Evolutionary conservation across 192 early-diverging fungal species (phyloP), one percentile per base, ranked within the genome.

Genomic region (Entomortierella parvispora): DNA sequence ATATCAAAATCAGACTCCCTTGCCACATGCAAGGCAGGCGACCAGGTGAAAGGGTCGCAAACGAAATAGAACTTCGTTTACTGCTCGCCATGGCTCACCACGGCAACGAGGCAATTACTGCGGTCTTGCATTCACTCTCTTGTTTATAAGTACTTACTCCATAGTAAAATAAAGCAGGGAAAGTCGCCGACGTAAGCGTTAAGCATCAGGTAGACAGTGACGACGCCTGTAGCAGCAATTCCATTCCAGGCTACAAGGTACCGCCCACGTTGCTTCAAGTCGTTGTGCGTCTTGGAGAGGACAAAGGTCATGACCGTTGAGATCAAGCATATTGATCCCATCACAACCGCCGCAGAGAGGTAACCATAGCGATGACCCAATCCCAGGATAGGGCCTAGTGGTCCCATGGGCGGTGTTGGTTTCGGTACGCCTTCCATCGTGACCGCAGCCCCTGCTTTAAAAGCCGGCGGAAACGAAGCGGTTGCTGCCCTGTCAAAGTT

Each of bases 181-280:
- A 76, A 76, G 40, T 76, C 59, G 40, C 72, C 72, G n/a, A 62
- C 72, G 48, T 62, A 76, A 4, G 72, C 45, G 25, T 76, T 76
- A 17, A 76, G 54, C 72, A 76, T 63, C 51, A 68, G 58, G 22
- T 76, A 76, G 45, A 76, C 46, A 57, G 60, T 58, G 51, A 76
- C 65, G 54, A 68, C 37, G 3, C 49, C 65, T n/a, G 65, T 68
- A 37, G 72, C 72, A 5, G 72, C 66, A 45, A 76, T 26, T 8
- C 72, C 72, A 46, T 76, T 76, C 72, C 72, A 76, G 31, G 67
- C 61, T 25, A 76, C 60, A 15, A 76, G 72, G 48, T 76, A 76
- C 26, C 65, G 72, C n/a, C 72, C 72, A 57, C 72, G 72, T 58
- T 76, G 72, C 50, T 76, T 76, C 32, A 76, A 58, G 42, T 76